phyloP scores from a whole-genome alignment of 139 green algal genomes.

The Trebouxia sp. region DNA sequence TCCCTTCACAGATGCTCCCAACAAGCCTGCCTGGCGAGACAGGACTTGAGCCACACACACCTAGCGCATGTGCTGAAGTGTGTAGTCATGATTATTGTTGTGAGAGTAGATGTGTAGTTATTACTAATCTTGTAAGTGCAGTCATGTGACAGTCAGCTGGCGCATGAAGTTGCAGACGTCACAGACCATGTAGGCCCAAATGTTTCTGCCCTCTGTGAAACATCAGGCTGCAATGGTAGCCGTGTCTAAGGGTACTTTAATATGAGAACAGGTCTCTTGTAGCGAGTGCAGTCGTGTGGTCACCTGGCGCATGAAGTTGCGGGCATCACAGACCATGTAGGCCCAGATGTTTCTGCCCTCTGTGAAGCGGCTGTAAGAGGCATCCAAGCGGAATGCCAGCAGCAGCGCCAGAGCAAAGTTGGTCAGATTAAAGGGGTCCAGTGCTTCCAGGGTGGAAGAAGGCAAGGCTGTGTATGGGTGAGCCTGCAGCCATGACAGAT shows the following conservation, averaged over 20 bases:
- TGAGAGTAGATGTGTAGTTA: too few species aligned
- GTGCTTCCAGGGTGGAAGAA: neutral
- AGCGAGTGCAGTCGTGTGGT: too few species aligned
- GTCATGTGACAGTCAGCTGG: too few species aligned
- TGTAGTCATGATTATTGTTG: too few species aligned
- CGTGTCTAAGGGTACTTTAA: too few species aligned
- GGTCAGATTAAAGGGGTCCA: slow-evolving; percentile 49
- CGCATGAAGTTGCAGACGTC: slow-evolving; percentile 46
- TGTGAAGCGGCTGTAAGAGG: slow-evolving; percentile 50
- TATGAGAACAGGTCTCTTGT: too few species aligned
- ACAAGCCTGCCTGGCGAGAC: too few species aligned
- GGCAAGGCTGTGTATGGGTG: neutral
- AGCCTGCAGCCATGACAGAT: neutral
- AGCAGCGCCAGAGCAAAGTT: slow-evolving; percentile 61
- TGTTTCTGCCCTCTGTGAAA: slow-evolving; percentile 50
- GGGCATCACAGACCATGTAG: slow-evolving; percentile 35
- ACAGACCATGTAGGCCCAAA: slow-evolving; percentile 47
- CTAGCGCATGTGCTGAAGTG: too few species aligned
- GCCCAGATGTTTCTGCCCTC: slow-evolving; percentile 55
- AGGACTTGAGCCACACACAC: too few species aligned
- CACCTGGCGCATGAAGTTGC: slow-evolving; percentile 53
- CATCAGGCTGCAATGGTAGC: too few species aligned
- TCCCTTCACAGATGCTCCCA: too few species aligned
- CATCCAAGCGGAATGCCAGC: slow-evolving; percentile 39
- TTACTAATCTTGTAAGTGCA: too few species aligned